These are phyloP conservation scores for Blastobotrys chiropterorum DNA, from an alignment of 805 yeast species.

Conservation along the genomic window DNA sequence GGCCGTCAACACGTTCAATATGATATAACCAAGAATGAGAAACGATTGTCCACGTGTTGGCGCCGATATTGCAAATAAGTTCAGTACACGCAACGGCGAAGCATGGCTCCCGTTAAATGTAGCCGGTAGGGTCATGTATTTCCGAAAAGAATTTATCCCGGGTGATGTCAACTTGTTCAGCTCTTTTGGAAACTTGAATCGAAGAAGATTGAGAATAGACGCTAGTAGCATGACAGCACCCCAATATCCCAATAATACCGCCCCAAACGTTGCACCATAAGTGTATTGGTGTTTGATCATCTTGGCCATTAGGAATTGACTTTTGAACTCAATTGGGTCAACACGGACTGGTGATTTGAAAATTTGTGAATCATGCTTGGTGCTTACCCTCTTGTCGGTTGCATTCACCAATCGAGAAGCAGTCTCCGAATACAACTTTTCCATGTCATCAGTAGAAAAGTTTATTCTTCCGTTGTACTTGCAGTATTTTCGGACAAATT, in stretches of 20 bases:
- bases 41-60: slow-evolving; percentile 35
- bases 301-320: slow-evolving; percentile 20
- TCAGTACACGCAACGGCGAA: slow-evolving; percentile 1
- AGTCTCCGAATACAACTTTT: slow-evolving; percentile 10
- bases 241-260: slow-evolving; percentile 30
- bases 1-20: slow-evolving; percentile 26
- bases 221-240: slow-evolving; percentile 22
- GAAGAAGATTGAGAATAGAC: slow-evolving; percentile 16
- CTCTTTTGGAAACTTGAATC: slow-evolving; percentile 19
- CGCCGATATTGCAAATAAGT: slow-evolving; percentile 12
- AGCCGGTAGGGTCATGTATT: slow-evolving; percentile 25
- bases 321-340: slow-evolving; percentile 5
- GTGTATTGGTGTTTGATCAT: slow-evolving; percentile 26
- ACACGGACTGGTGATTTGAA: slow-evolving; percentile 15
- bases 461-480: slow-evolving; percentile 25
- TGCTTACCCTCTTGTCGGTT: too few species aligned
- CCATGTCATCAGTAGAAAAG: slow-evolving; percentile 22
- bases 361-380: too few species aligned
- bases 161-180: slow-evolving; percentile 28
- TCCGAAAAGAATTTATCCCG: slow-evolving; percentile 8
- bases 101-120: slow-evolving; percentile 22
- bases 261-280: slow-evolving; percentile 27
- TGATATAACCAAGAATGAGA: slow-evolving; percentile 29
- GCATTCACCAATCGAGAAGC: neutral
- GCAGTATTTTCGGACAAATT: slow-evolving; percentile 25